phyloP scores from a whole-genome alignment of 495 filamentous ascomycete genomes.

The Aspergillus kassunensis region DNA sequence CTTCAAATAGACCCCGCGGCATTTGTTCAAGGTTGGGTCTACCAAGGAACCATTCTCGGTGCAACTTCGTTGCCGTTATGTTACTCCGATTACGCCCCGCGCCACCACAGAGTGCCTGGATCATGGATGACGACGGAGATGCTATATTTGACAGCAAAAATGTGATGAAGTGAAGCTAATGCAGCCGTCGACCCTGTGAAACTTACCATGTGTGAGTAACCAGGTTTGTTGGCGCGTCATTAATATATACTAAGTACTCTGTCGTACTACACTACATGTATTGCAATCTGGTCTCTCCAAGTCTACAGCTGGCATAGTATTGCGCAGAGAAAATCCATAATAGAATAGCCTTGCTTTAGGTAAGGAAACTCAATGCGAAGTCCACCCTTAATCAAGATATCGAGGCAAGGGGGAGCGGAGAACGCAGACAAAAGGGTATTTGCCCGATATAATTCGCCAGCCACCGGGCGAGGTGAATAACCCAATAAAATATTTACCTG shows the following conservation, averaged over 20 bases:
- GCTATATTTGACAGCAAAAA: background rate
- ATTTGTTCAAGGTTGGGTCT: no score
- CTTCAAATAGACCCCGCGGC: no score
- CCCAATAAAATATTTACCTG: background rate
- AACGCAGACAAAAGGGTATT: background rate
- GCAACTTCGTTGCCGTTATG: no score
- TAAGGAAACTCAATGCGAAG: conserved; percentile 3
- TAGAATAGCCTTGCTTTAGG: conserved; percentile 5
- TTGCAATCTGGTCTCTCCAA: background rate
- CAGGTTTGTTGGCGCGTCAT: conserved; percentile 9
- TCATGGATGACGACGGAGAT: no score
- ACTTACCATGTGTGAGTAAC: conserved; percentile 2
- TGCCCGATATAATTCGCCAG: background rate
- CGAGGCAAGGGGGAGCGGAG: conserved; percentile 1
- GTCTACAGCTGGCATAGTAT: background rate
- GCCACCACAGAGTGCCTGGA: no score
- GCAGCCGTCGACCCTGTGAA: conserved; percentile 6
- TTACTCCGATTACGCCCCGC: no score
- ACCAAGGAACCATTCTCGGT: no score
- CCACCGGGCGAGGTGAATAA: background rate
- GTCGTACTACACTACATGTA: background rate
- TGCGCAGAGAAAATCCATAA: background rate
- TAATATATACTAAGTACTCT: background rate
- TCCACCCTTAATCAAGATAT: background rate
- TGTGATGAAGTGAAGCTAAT: conserved; percentile 14